Evolutionary conservation across 306 rosid species (phyloP).

Genomic region (Gillenia trifoliata): DNA sequence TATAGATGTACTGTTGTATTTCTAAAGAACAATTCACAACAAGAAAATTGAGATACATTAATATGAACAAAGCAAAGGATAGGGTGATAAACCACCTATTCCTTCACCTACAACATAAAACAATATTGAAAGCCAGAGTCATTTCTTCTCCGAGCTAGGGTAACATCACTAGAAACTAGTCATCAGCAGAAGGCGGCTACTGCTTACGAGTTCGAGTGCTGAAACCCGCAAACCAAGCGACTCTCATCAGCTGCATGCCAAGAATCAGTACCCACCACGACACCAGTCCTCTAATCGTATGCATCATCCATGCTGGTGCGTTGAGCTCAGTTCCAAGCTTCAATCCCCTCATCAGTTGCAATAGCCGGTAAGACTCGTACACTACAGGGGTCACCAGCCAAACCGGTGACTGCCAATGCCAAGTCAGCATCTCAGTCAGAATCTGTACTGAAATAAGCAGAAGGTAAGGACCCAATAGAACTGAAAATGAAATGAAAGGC

Average conservation of each 20-base stretch:
- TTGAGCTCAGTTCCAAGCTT: constrained; percentile 71
- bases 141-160: neutral
- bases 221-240: constrained; percentile 90
- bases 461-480: constrained; percentile 74
- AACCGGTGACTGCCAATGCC: constrained; percentile 96
- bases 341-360: constrained; percentile 93
- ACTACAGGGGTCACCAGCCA: constrained; percentile 92
- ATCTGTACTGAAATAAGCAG: constrained; percentile 71
- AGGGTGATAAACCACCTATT: constrained; percentile 11
- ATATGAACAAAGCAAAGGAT: neutral
- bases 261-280: constrained; percentile 93
- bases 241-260: constrained; percentile 93
- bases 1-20: too few relatives aligned
- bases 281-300: constrained; percentile 69
- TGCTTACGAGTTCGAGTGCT: constrained; percentile 34
- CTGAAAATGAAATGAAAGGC: constrained; percentile 54
- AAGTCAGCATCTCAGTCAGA: constrained; percentile 78
- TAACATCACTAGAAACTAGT: constrained; percentile 4
- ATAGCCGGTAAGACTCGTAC: constrained; percentile 72
- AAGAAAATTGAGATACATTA: neutral
- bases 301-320: constrained; percentile 79
- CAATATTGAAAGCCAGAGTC: neutral
- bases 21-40: too few relatives aligned
- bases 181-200: constrained; percentile 27
- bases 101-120: constrained; percentile 1